phyloP scores from a whole-genome alignment of 805 yeast genomes.

The Nakazawaea peltata region DNA sequence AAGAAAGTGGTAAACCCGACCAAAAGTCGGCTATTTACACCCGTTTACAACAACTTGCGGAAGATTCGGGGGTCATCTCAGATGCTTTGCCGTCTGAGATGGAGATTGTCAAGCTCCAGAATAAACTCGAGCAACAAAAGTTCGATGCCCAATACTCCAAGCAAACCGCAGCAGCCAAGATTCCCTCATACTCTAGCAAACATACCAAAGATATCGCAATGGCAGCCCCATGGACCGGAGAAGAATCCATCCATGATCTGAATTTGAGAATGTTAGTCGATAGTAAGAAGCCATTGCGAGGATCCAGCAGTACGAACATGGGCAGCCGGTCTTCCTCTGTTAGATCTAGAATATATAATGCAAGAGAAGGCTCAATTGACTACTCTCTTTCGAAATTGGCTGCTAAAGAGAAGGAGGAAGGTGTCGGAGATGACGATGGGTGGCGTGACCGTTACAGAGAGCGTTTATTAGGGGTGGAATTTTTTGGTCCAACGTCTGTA shows the following conservation, averaged over 20 bases:
- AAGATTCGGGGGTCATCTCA: too few relatives aligned
- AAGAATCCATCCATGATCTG: conserved; percentile 37
- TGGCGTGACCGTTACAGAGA: conserved; percentile 59
- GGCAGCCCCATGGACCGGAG: conserved; percentile 52
- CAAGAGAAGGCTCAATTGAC: conserved; percentile 60
- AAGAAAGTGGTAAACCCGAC: too few relatives aligned
- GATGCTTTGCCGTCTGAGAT: too few relatives aligned
- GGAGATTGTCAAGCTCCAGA: conserved; percentile 18
- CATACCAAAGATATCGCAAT: conserved; percentile 40
- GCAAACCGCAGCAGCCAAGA: conserved; percentile 29
- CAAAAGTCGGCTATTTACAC: conserved; percentile 23
- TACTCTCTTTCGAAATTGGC: conserved; percentile 40
- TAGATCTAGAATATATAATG: conserved; percentile 40
- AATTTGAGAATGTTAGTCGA: conserved; percentile 50
- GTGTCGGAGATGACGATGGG: conserved; percentile 38
- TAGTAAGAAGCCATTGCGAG: conserved; percentile 29
- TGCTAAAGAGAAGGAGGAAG: conserved; percentile 23
- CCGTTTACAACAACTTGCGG: conserved; percentile 32
- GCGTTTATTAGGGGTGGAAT: conserved; percentile 49
- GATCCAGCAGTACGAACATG: conserved; percentile 10
- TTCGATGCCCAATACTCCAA: conserved; percentile 32
- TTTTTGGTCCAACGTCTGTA: conserved; percentile 34
- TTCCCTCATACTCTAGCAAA: conserved; percentile 37
- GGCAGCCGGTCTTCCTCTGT: conserved; percentile 14
- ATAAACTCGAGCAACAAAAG: conserved; percentile 21